Conservation (phyloP, 208 protist genomes). For the Naegleria fowleri region DNA sequence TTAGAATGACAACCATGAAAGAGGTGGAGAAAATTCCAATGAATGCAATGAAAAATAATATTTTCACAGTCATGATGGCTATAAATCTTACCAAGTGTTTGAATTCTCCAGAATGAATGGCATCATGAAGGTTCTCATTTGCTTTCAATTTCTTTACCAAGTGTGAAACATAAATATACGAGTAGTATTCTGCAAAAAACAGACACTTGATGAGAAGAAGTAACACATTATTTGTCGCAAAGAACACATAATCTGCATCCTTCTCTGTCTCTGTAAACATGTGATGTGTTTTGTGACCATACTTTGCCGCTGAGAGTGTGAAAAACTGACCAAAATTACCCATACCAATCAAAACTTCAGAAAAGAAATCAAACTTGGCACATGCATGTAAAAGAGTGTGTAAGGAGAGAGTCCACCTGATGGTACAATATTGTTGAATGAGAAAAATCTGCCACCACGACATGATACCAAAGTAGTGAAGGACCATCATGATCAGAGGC, state of each 20-base stretch:
- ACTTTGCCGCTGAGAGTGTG: background rate
- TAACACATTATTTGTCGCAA: background rate
- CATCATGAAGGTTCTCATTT: too few relatives aligned
- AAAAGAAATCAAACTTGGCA: background rate
- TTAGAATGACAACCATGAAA: background rate
- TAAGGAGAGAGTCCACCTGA: background rate
- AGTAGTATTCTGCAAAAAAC: background rate
- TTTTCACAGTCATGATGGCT: background rate
- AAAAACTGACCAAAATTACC: background rate
- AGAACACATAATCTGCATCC: background rate
- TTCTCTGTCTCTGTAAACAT: background rate
- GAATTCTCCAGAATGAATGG: background rate
- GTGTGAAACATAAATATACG: background rate
- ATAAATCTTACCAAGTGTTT: background rate
- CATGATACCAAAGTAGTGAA: background rate
- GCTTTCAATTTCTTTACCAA: background rate
- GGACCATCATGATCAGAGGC: background rate
- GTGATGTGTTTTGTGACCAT: background rate
- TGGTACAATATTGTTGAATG: background rate
- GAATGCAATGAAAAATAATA: background rate
- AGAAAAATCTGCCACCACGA: background rate
- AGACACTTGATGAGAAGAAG: background rate
- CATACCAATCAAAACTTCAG: background rate
- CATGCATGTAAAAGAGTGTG: background rate
- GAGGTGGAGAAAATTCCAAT: background rate